Conservation (phyloP, 2,329 filamentous ascomycete species). For the Claviceps pusilla region DNA sequence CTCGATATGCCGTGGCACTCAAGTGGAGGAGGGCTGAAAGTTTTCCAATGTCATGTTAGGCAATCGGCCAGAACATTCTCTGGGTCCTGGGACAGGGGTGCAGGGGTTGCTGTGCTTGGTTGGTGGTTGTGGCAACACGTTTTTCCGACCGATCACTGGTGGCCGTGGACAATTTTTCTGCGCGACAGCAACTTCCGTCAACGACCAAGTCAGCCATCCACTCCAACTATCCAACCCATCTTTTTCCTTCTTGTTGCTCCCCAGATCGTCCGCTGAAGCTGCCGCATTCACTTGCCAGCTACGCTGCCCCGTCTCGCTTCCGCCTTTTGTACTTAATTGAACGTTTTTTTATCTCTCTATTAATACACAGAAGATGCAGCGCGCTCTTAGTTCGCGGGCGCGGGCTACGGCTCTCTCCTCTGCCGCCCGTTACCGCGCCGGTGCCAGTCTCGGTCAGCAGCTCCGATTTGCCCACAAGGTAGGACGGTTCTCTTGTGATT, state of each 20-base stretch:
- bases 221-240: not conserved
- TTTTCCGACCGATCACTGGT: constrained; percentile 21
- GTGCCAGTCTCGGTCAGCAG: constrained; percentile 62
- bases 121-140: constrained; percentile 15
- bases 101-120: not conserved
- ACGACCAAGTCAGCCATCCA: constrained; percentile 3
- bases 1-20: not conserved
- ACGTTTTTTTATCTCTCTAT: constrained; percentile 18
- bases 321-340: constrained; percentile 7
- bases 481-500: constrained; percentile 5
- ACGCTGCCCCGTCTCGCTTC: constrained; percentile 14
- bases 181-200: constrained; percentile 8
- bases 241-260: constrained; percentile 2
- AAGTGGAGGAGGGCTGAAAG: not conserved
- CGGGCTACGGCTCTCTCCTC: constrained; percentile 68
- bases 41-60: not conserved
- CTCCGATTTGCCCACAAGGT: constrained; percentile 97
- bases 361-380: constrained; percentile 63
- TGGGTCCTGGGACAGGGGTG: constrained; percentile 3
- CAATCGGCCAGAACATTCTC: constrained; percentile 8
- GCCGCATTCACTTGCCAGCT: constrained; percentile 6
- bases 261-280: constrained; percentile 3
- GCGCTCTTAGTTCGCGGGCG: constrained; percentile 70
- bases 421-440: constrained; percentile 50
- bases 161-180: constrained; percentile 28